Percentiles rank a stretch among this genome's conserved stretches.
Conservation (phyloP, 768 basidiomycete genomes). For the Boletus rufocinnamomeus region DNA sequence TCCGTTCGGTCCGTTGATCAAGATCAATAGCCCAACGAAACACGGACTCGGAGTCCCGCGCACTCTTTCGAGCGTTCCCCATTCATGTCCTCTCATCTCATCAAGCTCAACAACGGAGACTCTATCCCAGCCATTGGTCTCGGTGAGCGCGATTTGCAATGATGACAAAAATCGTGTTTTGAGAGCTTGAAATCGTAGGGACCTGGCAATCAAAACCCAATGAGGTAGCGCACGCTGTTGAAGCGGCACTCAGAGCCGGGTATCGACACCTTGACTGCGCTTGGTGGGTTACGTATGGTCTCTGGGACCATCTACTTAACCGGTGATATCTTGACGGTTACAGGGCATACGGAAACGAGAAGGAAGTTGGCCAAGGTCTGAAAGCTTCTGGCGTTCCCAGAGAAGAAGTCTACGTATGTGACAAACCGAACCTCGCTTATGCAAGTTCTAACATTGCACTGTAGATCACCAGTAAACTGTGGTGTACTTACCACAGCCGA, state of each 20-base stretch:
- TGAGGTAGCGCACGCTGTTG: constrained; percentile 71
- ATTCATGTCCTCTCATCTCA: constrained; percentile 42
- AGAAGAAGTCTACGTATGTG: constrained; percentile 65
- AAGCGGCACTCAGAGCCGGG: constrained; percentile 72
- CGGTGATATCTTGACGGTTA: constrained; percentile 15
- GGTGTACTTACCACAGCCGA: constrained; percentile 66
- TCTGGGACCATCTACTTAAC: constrained; percentile 12
- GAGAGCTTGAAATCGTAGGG: constrained; percentile 40
- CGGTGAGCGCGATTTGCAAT: constrained; percentile 43
- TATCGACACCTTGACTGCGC: constrained; percentile 81
- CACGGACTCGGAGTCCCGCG: background rate
- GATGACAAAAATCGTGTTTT: background rate
- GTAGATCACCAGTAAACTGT: constrained; percentile 73
- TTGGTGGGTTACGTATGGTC: constrained; percentile 33
- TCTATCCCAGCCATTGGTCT: constrained; percentile 60
- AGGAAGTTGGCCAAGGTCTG: constrained; percentile 81
- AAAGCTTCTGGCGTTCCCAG: constrained; percentile 74
- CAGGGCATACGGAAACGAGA: constrained; percentile 75
- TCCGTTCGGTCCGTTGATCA: constrained; percentile 21
- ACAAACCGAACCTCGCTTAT: background rate
- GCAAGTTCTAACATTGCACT: background rate
- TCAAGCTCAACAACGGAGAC: constrained; percentile 63
- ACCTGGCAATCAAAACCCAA: constrained; percentile 82
- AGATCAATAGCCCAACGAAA: background rate
- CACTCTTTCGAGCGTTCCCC: background rate